These are phyloP conservation scores for Solanum tacnaense DNA, from an alignment of 257 asterid species.

Conservation along the genomic window DNA sequence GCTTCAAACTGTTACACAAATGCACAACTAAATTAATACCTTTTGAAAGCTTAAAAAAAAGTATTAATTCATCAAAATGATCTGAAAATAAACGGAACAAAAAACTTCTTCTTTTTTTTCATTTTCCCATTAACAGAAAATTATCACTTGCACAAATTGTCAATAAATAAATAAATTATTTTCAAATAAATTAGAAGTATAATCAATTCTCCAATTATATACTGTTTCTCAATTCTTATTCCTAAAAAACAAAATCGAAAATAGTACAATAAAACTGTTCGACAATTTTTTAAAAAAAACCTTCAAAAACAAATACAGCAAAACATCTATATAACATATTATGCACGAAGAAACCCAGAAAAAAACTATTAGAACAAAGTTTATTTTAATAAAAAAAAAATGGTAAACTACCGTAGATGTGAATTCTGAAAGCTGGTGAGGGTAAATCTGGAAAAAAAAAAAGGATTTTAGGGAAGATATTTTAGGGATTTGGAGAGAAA, in stretches of 20 bases:
- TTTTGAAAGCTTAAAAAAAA: neutral
- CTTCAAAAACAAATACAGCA: neutral
- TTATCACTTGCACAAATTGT: neutral
- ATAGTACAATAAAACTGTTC: neutral
- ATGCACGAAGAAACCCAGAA: neutral
- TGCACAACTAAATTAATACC: neutral
- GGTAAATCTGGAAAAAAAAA: neutral
- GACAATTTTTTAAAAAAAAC: neutral
- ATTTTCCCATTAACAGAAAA: neutral
- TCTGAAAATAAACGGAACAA: neutral
- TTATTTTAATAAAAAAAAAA: neutral
- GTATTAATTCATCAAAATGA: neutral
- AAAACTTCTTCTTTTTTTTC: neutral
- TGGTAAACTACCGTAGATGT: neutral
- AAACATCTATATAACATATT: neutral
- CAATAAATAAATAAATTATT: neutral
- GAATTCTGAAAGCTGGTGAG: neutral
- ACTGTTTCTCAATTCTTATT: neutral
- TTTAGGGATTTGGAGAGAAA: constrained; percentile 21
- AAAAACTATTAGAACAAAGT: neutral
- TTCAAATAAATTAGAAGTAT: neutral
- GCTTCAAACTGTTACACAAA: neutral
- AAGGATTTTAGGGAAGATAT: neutral
- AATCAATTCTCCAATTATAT: neutral
- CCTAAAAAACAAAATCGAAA: neutral